phyloP scores from a whole-genome alignment of 306 rosid genomes.

The Delonix regia region DNA sequence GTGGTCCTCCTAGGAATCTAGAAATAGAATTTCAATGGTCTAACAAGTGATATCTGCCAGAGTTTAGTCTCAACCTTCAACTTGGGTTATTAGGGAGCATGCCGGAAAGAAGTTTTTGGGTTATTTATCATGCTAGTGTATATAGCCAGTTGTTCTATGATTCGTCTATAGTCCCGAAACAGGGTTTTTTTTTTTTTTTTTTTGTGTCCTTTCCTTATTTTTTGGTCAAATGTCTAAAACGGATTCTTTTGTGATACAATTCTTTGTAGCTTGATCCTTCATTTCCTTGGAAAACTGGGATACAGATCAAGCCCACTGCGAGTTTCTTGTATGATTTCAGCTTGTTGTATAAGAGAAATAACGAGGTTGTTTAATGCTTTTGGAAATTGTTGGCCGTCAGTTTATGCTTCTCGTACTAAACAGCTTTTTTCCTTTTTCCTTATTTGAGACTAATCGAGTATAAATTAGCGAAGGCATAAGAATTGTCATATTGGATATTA shows the following conservation, averaged over 20 bases:
- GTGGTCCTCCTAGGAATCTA: conserved; percentile 85
- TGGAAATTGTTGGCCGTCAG: not conserved
- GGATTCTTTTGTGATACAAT: conserved; percentile 57
- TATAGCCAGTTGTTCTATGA: conserved; percentile 55
- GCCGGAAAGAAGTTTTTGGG: conserved; percentile 45
- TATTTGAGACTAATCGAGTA: conserved; percentile 11
- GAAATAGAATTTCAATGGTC: conserved; percentile 99
- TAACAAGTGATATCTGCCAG: conserved; percentile 57
- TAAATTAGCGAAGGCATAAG: not conserved
- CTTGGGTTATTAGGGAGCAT: conserved; percentile 30
- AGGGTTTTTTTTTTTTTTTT: not conserved
- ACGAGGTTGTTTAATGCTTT: conserved; percentile 36
- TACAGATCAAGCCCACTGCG: conserved; percentile 42
- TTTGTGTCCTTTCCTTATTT: not conserved
- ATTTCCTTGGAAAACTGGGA: conserved; percentile 48
- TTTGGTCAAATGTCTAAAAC: conserved; percentile 7
- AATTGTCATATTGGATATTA: conserved; percentile 19
- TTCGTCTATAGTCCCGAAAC: conserved; percentile 40
- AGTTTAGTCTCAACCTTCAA: conserved; percentile 34
- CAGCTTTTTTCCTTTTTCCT: not conserved
- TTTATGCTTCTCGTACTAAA: conserved; percentile 6
- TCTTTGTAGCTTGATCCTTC: conserved; percentile 58
- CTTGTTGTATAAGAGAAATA: conserved; percentile 44
- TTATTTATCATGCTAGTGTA: conserved; percentile 62
- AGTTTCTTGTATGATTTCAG: conserved; percentile 46